Evolutionary conservation across 148 eudicot genomes (phyloP).

Genomic region (Pouteria glomerata): DNA sequence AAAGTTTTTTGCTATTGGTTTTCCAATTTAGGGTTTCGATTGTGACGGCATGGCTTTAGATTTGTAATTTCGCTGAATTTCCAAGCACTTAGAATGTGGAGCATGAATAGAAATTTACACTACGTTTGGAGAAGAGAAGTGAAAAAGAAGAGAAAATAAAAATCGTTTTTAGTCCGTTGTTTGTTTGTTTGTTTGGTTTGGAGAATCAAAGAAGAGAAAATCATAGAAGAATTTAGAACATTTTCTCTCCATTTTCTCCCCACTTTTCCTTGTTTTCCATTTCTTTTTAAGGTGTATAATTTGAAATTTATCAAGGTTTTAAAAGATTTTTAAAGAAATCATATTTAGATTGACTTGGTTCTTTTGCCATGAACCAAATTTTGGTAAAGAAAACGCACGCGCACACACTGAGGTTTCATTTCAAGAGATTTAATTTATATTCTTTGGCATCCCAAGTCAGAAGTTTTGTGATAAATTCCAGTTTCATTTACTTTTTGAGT

Average conservation of each 20-base stretch:
- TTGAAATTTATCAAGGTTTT: neutral
- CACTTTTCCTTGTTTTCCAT: too few species aligned
- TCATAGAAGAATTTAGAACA: too few species aligned
- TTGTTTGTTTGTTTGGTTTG: too few species aligned
- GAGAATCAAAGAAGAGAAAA: too few species aligned
- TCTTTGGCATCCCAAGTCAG: neutral
- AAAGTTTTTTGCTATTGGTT: neutral
- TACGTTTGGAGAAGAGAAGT: slow-evolving; percentile 4
- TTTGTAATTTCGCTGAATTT: neutral
- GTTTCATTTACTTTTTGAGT: too few species aligned
- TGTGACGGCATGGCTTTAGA: neutral
- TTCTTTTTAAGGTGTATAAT: neutral
- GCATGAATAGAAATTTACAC: neutral
- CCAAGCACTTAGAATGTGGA: too few species aligned
- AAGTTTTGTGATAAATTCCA: too few species aligned
- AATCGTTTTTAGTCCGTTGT: too few species aligned
- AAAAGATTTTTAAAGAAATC: neutral
- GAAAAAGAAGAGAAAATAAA: too few species aligned
- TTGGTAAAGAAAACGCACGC: neutral
- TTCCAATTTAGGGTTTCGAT: slow-evolving; percentile 1
- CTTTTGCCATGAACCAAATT: neutral
- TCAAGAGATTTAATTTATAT: neutral
- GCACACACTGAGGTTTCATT: too few species aligned
- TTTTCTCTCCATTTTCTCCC: too few species aligned
- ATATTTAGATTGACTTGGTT: neutral